A percentile compares a stretch with the other conserved stretches of the same genome.
These are phyloP conservation scores for Solanum paucissectum DNA, from an alignment of 257 asterid genomes.

Conservation along the genomic window DNA sequence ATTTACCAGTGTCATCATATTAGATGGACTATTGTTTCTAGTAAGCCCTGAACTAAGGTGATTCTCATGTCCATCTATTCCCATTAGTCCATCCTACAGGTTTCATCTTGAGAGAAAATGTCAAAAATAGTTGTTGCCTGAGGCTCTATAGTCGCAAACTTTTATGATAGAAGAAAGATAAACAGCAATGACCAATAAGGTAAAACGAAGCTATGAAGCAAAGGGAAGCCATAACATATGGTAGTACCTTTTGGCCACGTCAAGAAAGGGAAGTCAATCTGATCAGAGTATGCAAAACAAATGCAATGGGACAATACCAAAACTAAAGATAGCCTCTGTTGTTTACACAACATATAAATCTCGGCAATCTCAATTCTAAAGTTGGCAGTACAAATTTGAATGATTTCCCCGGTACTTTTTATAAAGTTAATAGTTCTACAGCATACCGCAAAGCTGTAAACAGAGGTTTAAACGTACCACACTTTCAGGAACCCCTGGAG, in stretches of 20 bases:
- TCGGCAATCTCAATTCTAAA: background rate
- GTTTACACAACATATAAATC: background rate
- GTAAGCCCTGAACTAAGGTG: background rate
- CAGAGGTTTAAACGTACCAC: conserved; percentile 53
- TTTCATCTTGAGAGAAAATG: background rate
- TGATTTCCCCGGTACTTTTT: background rate
- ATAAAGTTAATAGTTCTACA: background rate
- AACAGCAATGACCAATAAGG: background rate
- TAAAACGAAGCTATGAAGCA: background rate
- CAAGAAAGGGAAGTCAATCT: background rate
- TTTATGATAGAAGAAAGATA: background rate
- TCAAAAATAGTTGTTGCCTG: background rate
- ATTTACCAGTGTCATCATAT: background rate
- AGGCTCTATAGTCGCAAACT: background rate
- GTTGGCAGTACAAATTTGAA: background rate
- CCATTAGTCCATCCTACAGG: background rate
- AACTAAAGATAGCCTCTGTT: background rate
- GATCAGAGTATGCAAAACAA: background rate
- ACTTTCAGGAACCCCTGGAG: conserved; percentile 94
- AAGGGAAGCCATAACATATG: background rate
- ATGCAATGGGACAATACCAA: background rate
- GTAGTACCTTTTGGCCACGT: background rate
- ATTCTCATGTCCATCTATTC: background rate
- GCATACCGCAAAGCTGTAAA: background rate
- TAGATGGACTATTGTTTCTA: background rate